These are phyloP conservation scores for Monosporozyma solicola DNA, from an alignment of 805 yeast species.

Conservation along the genomic window DNA sequence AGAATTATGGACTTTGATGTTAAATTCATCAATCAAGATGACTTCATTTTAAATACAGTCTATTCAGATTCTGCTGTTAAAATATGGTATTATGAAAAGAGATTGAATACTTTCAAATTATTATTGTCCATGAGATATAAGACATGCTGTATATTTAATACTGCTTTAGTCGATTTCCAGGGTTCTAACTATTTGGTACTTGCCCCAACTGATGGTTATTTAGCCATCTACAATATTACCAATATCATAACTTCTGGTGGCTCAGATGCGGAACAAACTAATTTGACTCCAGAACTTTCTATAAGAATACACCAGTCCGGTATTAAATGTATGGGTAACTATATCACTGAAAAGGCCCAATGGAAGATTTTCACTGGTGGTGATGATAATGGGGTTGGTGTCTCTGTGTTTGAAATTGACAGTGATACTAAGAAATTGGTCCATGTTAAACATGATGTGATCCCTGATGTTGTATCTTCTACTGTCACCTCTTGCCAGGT, in stretches of 20 bases:
- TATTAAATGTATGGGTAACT: slow-evolving; percentile 49
- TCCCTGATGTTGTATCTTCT: slow-evolving; percentile 67
- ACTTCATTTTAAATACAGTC: slow-evolving; percentile 45
- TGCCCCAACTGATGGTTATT: slow-evolving; percentile 78
- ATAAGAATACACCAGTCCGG: slow-evolving; percentile 70
- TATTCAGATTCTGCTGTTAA: slow-evolving; percentile 80
- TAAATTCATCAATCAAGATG: slow-evolving; percentile 29
- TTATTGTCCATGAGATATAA: slow-evolving; percentile 47
- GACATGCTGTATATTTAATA: slow-evolving; percentile 69
- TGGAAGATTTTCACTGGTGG: slow-evolving; percentile 66
- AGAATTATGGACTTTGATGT: slow-evolving; percentile 81
- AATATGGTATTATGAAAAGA: slow-evolving; percentile 46
- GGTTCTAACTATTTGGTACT: slow-evolving; percentile 35
- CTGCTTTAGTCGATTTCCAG: slow-evolving; percentile 35
- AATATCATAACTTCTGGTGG: slow-evolving; percentile 4
- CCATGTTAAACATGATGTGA: slow-evolving; percentile 4
- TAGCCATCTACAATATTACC: slow-evolving; percentile 53
- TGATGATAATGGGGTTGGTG: slow-evolving; percentile 72
- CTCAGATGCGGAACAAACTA: not conserved
- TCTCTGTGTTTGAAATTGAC: slow-evolving; percentile 31
- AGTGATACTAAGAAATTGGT: slow-evolving; percentile 7
- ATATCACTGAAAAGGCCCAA: slow-evolving; percentile 8
- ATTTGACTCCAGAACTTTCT: not conserved
- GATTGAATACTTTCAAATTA: slow-evolving; percentile 33
- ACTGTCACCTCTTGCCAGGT: slow-evolving; percentile 62